A percentile compares a stretch with the other conserved stretches of the same genome.
These are phyloP conservation scores for Solanum etuberosum DNA, from an alignment of 257 asterid genomes.

Conservation along the genomic window DNA sequence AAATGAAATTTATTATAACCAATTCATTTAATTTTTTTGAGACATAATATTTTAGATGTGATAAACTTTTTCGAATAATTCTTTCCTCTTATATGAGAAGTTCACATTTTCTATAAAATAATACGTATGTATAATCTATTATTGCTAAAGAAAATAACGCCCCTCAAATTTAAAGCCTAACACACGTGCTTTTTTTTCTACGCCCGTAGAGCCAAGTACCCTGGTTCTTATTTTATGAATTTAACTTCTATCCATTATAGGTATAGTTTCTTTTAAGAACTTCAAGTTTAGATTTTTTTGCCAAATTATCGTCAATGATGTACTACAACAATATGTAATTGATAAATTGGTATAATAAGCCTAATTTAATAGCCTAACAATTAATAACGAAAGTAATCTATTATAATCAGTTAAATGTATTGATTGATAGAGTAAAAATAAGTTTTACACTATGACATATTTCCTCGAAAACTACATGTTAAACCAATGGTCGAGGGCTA, in stretches of 20 bases:
- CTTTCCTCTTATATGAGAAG: too few species aligned
- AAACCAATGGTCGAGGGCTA: not conserved
- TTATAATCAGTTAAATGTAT: not conserved
- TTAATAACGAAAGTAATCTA: not conserved
- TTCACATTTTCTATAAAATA: too few species aligned
- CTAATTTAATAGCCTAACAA: not conserved
- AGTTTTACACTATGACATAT: not conserved
- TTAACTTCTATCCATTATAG: not conserved
- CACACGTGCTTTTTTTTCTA: too few species aligned
- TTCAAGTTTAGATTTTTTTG: not conserved
- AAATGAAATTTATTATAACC: too few species aligned
- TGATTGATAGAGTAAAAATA: not conserved
- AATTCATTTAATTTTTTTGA: not conserved
- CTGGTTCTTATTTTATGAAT: too few species aligned
- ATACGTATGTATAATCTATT: too few species aligned
- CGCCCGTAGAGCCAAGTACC: too few species aligned
- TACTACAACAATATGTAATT: not conserved
- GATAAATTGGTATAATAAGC: not conserved
- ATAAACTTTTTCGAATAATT: not conserved
- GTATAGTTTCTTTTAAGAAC: not conserved
- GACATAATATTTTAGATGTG: not conserved
- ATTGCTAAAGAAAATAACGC: not conserved
- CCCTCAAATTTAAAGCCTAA: not conserved
- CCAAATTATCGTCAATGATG: not conserved
- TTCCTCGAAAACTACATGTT: not conserved